phyloP scores from a whole-genome alignment of 768 basidiomycete genomes.

The Russula griseocarnosa region DNA sequence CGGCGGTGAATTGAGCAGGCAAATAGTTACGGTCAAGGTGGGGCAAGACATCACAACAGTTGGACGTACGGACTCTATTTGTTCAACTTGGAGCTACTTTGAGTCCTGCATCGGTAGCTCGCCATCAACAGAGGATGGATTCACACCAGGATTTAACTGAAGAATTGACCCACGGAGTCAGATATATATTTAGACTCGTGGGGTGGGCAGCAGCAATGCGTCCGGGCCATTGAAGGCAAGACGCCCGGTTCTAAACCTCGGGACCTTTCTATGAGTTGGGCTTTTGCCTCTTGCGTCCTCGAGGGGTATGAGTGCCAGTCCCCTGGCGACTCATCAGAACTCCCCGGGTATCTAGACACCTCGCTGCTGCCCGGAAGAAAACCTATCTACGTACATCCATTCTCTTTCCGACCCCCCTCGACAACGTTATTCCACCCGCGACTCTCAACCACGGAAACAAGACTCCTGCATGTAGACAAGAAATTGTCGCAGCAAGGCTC shows the following conservation, averaged over 20 bases:
- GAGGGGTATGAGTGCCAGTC: conserved; percentile 24
- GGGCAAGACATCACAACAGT: background rate
- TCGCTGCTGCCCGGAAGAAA: conserved; percentile 9
- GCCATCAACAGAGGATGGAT: no score
- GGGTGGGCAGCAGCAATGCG: conserved; percentile 20
- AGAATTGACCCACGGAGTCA: no score
- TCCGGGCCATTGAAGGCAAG: conserved; percentile 20
- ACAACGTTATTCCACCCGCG: background rate
- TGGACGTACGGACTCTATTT: background rate
- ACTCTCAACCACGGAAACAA: background rate
- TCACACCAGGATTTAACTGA: no score
- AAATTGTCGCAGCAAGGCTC: background rate
- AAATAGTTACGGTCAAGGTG: background rate
- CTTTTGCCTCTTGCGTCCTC: conserved; percentile 19
- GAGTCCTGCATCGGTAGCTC: no score
- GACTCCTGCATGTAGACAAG: background rate
- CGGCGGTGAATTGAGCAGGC: no score
- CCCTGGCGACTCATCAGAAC: conserved; percentile 19
- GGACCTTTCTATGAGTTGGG: conserved; percentile 9
- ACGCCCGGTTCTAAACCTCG: conserved; percentile 24
- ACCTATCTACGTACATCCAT: background rate
- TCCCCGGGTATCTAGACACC: conserved; percentile 18
- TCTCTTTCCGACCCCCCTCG: conserved; percentile 4
- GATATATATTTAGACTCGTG: conserved; percentile 1
- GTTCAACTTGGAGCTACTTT: background rate